These are phyloP conservation scores for Lactuca saligna DNA, from an alignment of 129 eudicot genomes.

Conservation along the genomic window DNA sequence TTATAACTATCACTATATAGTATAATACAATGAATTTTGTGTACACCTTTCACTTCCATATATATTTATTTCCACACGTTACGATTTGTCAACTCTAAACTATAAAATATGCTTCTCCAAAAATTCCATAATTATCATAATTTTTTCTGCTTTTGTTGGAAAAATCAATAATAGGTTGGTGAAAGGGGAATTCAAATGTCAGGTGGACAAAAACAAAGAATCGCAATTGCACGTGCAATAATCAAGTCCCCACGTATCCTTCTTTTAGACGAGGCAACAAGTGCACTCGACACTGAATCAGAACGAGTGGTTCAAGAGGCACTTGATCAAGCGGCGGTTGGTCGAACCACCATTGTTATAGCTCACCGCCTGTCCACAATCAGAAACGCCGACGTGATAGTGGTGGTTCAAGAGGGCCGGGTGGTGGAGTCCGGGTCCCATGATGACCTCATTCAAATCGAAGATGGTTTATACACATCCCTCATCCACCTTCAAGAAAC, in stretches of 20 bases:
- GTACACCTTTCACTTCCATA: background rate
- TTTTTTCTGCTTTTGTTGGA: background rate
- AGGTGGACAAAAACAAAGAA: slow-evolving; percentile 97
- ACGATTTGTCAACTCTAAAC: slow-evolving; percentile 17
- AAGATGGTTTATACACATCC: slow-evolving; percentile 63
- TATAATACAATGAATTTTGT: background rate
- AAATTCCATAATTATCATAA: background rate
- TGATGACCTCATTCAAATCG: slow-evolving; percentile 54
- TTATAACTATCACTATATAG: background rate
- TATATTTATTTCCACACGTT: slow-evolving; percentile 14
- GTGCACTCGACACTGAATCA: slow-evolving; percentile 91
- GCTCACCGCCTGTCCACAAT: slow-evolving; percentile 97
- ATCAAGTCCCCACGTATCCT: slow-evolving; percentile 88
- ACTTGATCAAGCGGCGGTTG: slow-evolving; percentile 77
- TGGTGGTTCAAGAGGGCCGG: slow-evolving; percentile 72
- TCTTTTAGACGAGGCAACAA: slow-evolving; percentile 94
- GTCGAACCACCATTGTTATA: slow-evolving; percentile 83
- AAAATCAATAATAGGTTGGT: slow-evolving; percentile 57
- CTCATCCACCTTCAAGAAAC: slow-evolving; percentile 73
- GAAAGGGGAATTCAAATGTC: slow-evolving; percentile 97
- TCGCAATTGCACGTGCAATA: slow-evolving; percentile 92
- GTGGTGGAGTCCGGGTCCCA: slow-evolving; percentile 78
- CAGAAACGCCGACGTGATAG: slow-evolving; percentile 72
- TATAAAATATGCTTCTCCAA: background rate
- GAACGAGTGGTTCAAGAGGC: slow-evolving; percentile 94